These are phyloP conservation scores for Alternaria panax DNA, from an alignment of 2,329 filamentous ascomycete species.

Conservation along the genomic window DNA sequence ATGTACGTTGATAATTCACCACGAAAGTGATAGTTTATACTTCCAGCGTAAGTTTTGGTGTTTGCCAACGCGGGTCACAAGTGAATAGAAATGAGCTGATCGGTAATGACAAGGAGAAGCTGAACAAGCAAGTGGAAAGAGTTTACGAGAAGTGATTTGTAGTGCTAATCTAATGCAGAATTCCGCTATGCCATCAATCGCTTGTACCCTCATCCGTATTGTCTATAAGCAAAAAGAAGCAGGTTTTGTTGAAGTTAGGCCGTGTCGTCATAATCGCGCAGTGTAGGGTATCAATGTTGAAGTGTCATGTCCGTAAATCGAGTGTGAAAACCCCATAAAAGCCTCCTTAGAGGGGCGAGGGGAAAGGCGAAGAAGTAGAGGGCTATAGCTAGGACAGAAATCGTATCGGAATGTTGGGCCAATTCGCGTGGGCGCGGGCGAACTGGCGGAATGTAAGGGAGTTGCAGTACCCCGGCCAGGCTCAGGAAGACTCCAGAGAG, in stretches of 20 bases:
- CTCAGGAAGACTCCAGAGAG: conserved; percentile 10
- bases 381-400: background rate
- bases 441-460: too few species aligned
- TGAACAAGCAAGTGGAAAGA: background rate
- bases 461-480: too few species aligned
- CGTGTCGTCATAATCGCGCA: conserved; percentile 9
- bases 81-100: background rate
- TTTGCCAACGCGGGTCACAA: background rate
- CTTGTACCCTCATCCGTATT: background rate
- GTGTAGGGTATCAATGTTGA: conserved; percentile 11
- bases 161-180: background rate
- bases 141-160: background rate
- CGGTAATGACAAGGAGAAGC: background rate
- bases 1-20: too few species aligned
- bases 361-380: background rate
- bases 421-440: background rate
- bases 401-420: background rate
- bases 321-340: background rate
- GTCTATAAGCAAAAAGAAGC: conserved; percentile 3
- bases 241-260: background rate
- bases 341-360: background rate
- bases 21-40: too few species aligned
- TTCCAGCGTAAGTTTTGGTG: too few species aligned
- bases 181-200: background rate
- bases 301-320: background rate